These are phyloP conservation scores for Boletus sp. DNA, from an alignment of 768 basidiomycete species.

Conservation along the genomic window DNA sequence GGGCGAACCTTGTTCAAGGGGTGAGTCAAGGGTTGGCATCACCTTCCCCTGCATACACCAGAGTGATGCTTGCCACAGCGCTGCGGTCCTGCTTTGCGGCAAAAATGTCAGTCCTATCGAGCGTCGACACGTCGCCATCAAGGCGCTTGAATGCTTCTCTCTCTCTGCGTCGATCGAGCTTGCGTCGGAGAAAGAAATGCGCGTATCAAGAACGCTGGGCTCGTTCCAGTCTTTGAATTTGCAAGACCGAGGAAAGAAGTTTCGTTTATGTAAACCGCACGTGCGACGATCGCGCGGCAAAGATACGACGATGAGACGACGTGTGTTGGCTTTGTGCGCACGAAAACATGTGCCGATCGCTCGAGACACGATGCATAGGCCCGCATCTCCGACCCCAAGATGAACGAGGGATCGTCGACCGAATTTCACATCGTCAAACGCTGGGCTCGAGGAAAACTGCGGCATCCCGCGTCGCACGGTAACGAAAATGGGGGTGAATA, in stretches of 20 bases:
- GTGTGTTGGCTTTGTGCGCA: not conserved
- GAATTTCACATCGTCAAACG: slow-evolving; percentile 8
- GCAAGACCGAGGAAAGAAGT: not conserved
- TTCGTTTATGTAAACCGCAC: not conserved
- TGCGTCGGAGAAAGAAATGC: too few relatives aligned
- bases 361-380: not conserved
- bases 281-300: not conserved
- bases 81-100: too few relatives aligned
- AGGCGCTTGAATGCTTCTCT: too few relatives aligned
- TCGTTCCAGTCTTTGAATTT: not conserved
- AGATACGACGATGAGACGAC: not conserved
- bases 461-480: not conserved
- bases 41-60: not conserved
- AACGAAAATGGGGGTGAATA: not conserved
- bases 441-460: not conserved
- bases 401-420: not conserved
- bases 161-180: too few relatives aligned
- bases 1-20: not conserved
- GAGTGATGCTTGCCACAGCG: too few relatives aligned
- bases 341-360: not conserved
- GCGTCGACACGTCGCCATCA: too few relatives aligned
- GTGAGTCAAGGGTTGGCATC: not conserved
- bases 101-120: too few relatives aligned
- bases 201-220: too few relatives aligned
- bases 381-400: not conserved